Evolutionary conservation across 1,284 basidiomycete genomes (phyloP).

Genomic region (Boletus semigastroideus): DNA sequence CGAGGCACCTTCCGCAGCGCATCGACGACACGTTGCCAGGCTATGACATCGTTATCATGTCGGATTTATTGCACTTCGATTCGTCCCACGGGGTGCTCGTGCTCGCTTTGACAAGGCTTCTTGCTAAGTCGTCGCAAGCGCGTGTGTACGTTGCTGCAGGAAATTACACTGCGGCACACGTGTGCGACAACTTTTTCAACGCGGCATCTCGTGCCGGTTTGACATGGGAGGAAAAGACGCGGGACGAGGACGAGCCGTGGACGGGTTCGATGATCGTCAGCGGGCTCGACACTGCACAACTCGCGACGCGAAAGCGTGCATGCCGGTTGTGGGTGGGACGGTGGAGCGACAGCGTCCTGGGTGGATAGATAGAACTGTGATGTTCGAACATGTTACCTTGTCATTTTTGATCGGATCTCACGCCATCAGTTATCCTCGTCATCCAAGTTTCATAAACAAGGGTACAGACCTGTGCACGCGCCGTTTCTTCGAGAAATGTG

Average conservation of each 20-base stretch:
- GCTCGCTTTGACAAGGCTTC: constrained; percentile 46
- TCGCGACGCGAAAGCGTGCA: constrained; percentile 51
- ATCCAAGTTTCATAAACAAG: constrained; percentile 1
- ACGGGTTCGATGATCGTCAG: constrained; percentile 46
- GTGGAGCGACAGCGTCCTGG: constrained; percentile 35
- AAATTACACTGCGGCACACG: constrained; percentile 54
- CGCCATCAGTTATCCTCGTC: not conserved
- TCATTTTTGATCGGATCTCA: constrained; percentile 7
- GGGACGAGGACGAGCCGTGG: constrained; percentile 38
- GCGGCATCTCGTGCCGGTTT: constrained; percentile 45
- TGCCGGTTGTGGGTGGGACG: constrained; percentile 59
- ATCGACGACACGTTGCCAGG: constrained; percentile 30
- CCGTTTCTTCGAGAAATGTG: too few relatives aligned
- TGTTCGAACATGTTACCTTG: too few relatives aligned
- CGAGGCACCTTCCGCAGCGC: constrained; percentile 14
- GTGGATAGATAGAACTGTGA: not conserved
- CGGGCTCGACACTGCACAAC: constrained; percentile 46
- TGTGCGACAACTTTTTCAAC: constrained; percentile 56
- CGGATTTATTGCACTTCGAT: constrained; percentile 69
- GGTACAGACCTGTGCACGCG: not conserved
- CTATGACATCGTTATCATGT: constrained; percentile 63
- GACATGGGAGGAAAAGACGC: constrained; percentile 42
- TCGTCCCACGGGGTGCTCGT: constrained; percentile 59
- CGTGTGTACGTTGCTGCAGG: constrained; percentile 62
- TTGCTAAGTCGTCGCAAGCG: constrained; percentile 42